These are phyloP conservation scores for Coniferiporia sulphurascens DNA, from an alignment of 1,284 basidiomycete species.

Conservation along the genomic window DNA sequence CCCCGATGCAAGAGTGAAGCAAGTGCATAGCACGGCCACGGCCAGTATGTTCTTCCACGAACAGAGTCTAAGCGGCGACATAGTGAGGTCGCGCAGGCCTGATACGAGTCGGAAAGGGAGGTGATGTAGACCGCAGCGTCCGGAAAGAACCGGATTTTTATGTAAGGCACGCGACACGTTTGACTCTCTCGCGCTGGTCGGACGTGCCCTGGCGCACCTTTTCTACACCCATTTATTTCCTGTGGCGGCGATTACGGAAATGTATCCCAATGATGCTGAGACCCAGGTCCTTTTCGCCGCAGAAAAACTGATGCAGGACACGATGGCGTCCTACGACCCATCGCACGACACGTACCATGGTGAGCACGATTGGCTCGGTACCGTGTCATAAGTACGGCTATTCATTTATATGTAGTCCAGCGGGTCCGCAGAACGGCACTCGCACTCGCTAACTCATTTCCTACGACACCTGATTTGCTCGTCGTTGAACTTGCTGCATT, in stretches of 20 bases:
- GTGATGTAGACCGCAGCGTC: not conserved
- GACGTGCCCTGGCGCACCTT: too few species aligned
- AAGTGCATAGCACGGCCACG: not conserved
- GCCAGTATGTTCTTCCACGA: not conserved
- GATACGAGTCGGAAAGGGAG: not conserved
- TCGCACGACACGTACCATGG: conserved; percentile 90
- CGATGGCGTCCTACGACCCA: conserved; percentile 83
- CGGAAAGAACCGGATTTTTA: not conserved
- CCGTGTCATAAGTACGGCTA: too few species aligned
- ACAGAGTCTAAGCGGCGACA: conserved; percentile 1
- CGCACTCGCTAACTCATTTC: conserved; percentile 51
- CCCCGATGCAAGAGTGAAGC: not conserved
- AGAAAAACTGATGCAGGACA: conserved; percentile 48
- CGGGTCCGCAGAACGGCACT: conserved; percentile 78
- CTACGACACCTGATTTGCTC: conserved; percentile 49
- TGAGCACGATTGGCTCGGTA: conserved; percentile 29
- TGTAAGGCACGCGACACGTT: not conserved
- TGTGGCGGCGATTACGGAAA: not conserved
- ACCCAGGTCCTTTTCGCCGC: not conserved
- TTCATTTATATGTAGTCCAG: conserved; percentile 48
- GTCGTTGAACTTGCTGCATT: conserved; percentile 52
- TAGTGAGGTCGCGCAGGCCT: not conserved
- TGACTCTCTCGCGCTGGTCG: not conserved
- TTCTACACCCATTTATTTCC: not conserved
- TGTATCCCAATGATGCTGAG: conserved; percentile 8